Evolutionary conservation across 768 basidiomycete genomes (phyloP).

Genomic region (Phlebiopsis flavidoalba): DNA sequence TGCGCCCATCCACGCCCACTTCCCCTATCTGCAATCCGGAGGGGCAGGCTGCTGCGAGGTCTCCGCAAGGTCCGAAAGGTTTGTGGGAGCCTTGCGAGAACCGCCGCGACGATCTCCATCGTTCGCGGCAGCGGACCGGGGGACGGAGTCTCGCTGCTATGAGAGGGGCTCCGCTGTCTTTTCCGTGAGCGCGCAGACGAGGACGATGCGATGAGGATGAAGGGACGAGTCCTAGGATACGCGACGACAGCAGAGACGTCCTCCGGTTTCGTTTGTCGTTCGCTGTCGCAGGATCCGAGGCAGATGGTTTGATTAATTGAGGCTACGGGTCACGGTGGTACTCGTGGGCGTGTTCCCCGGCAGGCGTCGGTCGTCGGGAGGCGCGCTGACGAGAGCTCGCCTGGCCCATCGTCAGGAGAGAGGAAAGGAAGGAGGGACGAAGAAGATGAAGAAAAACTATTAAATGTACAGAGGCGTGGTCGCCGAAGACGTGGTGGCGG

Average conservation of each 20-base stretch:
- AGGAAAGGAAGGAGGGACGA: conserved; percentile 11
- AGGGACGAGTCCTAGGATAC: conserved; percentile 17
- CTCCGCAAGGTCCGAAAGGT: conserved; percentile 14
- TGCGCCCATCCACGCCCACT: conserved; percentile 11
- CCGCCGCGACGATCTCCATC: conserved; percentile 27
- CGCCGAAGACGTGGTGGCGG: conserved; percentile 8
- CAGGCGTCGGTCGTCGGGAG: conserved; percentile 4
- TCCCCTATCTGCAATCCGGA: conserved; percentile 16
- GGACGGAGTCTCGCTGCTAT: neutral
- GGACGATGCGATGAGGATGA: conserved; percentile 10
- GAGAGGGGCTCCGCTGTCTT: neutral
- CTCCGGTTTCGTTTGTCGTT: conserved; percentile 16
- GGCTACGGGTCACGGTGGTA: neutral
- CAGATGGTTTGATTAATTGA: neutral
- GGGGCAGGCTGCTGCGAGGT: conserved; percentile 10
- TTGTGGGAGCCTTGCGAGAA: conserved; percentile 27
- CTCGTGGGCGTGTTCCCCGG: neutral
- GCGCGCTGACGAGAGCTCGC: conserved; percentile 19
- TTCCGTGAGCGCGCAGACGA: conserved; percentile 2
- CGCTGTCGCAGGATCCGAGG: neutral
- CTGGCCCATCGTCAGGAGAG: conserved; percentile 20
- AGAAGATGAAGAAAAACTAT: neutral
- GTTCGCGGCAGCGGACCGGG: conserved; percentile 18
- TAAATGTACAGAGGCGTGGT: conserved; percentile 1
- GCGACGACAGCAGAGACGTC: conserved; percentile 17